Percentiles rank a stretch among this genome's conserved stretches.
Conservation (phyloP, 1,284 basidiomycete genomes). For the Sporisorium reilianum region DNA sequence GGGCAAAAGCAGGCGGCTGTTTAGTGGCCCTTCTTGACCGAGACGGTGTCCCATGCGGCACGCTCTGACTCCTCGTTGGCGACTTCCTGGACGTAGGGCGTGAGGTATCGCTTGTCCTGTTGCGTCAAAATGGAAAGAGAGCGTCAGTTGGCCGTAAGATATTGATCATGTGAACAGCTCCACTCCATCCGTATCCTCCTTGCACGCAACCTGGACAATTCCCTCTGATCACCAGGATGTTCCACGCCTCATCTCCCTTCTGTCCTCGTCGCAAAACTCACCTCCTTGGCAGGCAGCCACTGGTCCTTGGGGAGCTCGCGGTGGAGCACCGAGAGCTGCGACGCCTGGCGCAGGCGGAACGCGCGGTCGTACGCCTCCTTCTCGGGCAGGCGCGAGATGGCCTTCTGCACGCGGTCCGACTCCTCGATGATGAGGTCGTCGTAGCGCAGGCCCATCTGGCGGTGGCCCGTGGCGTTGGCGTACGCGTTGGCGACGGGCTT, state of each 20-base stretch:
- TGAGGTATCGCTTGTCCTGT: constrained; percentile 92
- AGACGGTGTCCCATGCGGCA: constrained; percentile 80
- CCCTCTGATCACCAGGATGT: too few species aligned
- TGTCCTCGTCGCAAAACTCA: too few species aligned
- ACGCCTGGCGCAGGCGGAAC: constrained; percentile 87
- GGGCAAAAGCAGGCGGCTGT: neutral
- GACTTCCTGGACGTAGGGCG: constrained; percentile 82
- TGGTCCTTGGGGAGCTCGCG: constrained; percentile 84
- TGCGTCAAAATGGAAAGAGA: constrained; percentile 9
- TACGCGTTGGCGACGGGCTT: constrained; percentile 88
- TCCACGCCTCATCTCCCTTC: too few species aligned
- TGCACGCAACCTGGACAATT: too few species aligned
- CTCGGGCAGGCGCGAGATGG: constrained; percentile 80
- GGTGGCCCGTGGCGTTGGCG: constrained; percentile 83
- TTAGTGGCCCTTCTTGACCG: constrained; percentile 62
- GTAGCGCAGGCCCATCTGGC: constrained; percentile 89
- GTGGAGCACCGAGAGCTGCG: constrained; percentile 84
- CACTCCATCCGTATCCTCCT: too few species aligned
- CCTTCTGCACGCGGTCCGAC: constrained; percentile 82
- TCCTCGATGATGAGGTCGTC: constrained; percentile 96
- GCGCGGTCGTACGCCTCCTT: constrained; percentile 89
- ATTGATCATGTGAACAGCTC: too few species aligned
- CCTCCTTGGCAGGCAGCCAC: constrained; percentile 84
- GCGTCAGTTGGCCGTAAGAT: too few species aligned
- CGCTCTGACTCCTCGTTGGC: constrained; percentile 84